Evolutionary conservation across 768 basidiomycete species (phyloP), one percentile per base, ranked within the genome.

Genomic region (Harrya chromipes): DNA sequence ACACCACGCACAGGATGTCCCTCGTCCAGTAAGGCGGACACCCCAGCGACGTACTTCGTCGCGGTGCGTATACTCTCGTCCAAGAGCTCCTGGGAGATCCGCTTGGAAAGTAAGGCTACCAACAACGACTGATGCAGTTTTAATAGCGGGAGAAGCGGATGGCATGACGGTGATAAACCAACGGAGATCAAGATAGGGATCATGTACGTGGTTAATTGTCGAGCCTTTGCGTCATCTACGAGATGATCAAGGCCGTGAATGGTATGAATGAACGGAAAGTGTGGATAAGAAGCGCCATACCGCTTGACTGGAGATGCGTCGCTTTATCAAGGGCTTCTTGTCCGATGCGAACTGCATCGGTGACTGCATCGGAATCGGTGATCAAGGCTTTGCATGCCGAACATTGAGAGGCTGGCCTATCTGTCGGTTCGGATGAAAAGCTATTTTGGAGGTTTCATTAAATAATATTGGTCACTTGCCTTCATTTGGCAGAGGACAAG

Each of bases 1-100:
- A 94, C 71, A 0, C 81, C 90, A 1, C 88, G 77, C 1, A 87
- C 77, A 0, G 94, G 92, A 63, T 95, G 93, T 2, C 87, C 87
- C 10, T 72, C 64, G 0, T 72, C 66, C 16, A 91, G 75, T 3
- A 89, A 62, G 12, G 62, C 65, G 4, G 68, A 63, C 6, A 91
- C 59, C 1, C 84, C 92, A 0, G 75, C 69, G 19, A 71, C 71
- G 10, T 78, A 72, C 38, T 77, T 76, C 14, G 78, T 76, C 1
- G 84, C 79, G 4, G 74, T 74, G 21, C 81, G 74, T 52, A 90
- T 77, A 1, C 77, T 72, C 24, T 83, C 79, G 55, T 90, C 84
- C n/a, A 91, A 69, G 0, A 68, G 57, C 19, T 80, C 77, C 50
- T 82, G 79, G 0, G 76, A 72, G 4, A 69, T 55, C 3, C 64